phyloP scores from a whole-genome alignment of 2,329 filamentous ascomycete species.

The Aspergillus udagawae region DNA sequence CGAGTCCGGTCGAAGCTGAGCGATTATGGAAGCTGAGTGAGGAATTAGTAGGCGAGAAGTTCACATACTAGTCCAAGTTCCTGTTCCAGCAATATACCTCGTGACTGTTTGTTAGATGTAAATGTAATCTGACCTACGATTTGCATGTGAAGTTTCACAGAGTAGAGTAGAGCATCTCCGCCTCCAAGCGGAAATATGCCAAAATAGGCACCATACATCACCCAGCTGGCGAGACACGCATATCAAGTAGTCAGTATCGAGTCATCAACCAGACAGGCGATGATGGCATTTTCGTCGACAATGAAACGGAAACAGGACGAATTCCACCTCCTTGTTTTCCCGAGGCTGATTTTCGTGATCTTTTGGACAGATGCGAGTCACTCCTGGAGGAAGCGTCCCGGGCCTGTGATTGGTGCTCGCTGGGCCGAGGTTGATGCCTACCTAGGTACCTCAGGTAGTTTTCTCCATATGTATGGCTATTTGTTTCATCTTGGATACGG shows the following conservation, averaged over 20 bases:
- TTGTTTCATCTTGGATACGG: not conserved
- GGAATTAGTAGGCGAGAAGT: not conserved
- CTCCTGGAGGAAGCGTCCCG: not conserved
- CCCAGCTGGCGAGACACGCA: too few species aligned
- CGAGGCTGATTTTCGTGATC: slow-evolving; percentile 26
- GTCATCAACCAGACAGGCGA: not conserved
- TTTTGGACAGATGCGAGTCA: not conserved
- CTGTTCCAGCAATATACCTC: not conserved
- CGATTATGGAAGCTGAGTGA: not conserved
- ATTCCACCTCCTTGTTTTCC: slow-evolving; percentile 22
- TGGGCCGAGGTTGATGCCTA: slow-evolving; percentile 8
- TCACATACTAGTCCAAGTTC: not conserved
- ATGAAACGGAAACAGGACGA: slow-evolving; percentile 6
- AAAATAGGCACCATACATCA: not conserved
- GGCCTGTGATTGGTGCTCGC: slow-evolving; percentile 7
- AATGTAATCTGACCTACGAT: not conserved
- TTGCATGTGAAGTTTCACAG: not conserved
- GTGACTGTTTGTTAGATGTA: not conserved
- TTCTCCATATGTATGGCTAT: not conserved
- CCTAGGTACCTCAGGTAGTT: not conserved
- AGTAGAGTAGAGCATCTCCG: not conserved
- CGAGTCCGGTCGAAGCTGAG: not conserved
- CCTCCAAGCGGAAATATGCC: not conserved
- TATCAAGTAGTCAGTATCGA: not conserved
- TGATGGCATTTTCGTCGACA: slow-evolving; percentile 1